Conservation (phyloP, 225 moss, liverwort and hornwort species). For the Polytrichum commune region DNA sequence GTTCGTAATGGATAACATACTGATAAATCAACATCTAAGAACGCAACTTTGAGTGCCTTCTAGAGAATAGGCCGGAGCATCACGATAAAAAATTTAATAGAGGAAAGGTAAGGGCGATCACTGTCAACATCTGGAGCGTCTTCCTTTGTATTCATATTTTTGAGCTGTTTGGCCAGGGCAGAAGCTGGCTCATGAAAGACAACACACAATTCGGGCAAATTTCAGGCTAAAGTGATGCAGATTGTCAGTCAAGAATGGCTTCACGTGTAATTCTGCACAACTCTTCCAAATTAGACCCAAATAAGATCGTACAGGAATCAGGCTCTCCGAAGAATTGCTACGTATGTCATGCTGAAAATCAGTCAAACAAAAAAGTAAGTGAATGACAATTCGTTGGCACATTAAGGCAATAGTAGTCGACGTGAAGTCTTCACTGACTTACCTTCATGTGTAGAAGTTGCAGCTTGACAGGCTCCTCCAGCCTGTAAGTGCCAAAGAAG, state of each 20-base stretch:
- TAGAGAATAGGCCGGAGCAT: not conserved
- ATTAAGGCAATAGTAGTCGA: not conserved
- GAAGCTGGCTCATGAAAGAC: conserved; percentile 4
- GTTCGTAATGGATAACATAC: not conserved
- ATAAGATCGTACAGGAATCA: not conserved
- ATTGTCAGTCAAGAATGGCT: not conserved
- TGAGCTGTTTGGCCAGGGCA: conserved; percentile 8
- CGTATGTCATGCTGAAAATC: not conserved
- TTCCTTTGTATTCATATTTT: conserved; percentile 1
- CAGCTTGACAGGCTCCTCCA: not conserved
- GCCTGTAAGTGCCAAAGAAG: not conserved
- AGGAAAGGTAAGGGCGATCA: not conserved
- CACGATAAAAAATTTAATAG: not conserved
- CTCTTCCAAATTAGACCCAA: too few species aligned
- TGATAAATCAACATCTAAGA: not conserved
- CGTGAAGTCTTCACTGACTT: too few species aligned
- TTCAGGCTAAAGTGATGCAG: not conserved
- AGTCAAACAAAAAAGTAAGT: not conserved
- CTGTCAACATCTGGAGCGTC: conserved; percentile 2
- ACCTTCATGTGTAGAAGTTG: too few species aligned
- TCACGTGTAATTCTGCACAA: not conserved
- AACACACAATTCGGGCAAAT: not conserved
- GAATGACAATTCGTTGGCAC: not conserved
- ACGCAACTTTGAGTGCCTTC: conserved; percentile 10
- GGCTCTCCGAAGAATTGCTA: not conserved